Percentiles rank a stretch among this genome's conserved stretches.
phyloP scores from a whole-genome alignment of 306 rosid species.

The Cucurbita argyrosperma region DNA sequence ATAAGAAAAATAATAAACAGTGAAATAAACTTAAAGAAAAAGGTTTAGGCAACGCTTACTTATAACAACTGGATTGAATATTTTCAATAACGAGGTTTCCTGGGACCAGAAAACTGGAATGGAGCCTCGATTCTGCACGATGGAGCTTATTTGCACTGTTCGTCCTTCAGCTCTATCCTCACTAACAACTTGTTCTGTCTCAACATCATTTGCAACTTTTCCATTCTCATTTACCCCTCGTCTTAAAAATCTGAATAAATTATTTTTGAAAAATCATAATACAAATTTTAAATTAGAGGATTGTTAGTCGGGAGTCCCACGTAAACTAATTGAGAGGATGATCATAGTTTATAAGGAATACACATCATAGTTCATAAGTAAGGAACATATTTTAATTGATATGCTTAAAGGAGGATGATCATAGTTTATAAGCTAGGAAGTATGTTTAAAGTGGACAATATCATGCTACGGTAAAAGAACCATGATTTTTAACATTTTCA shows the following conservation, averaged over 20 bases:
- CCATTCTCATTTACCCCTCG: constrained; percentile 92
- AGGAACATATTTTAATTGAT: too few relatives aligned
- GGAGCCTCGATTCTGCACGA: constrained; percentile 83
- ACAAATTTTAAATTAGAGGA: too few relatives aligned
- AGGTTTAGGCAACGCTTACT: constrained; percentile 24
- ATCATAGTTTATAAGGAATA: too few relatives aligned
- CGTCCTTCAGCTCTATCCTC: constrained; percentile 36
- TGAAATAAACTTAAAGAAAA: neutral
- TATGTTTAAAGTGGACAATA: too few relatives aligned
- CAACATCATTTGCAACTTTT: constrained; percentile 94
- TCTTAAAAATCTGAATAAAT: constrained; percentile 57
- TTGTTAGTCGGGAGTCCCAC: too few relatives aligned
- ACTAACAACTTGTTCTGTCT: constrained; percentile 83
- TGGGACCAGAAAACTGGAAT: constrained; percentile 97
- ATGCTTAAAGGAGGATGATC: too few relatives aligned
- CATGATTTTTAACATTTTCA: too few relatives aligned
- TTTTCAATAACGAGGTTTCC: constrained; percentile 67
- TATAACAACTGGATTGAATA: constrained; percentile 67
- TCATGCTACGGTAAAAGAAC: too few relatives aligned
- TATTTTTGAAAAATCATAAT: too few relatives aligned
- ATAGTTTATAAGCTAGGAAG: too few relatives aligned
- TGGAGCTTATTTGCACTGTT: constrained; percentile 70
- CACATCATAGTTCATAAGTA: too few relatives aligned
- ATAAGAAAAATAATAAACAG: neutral
- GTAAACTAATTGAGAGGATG: too few relatives aligned